phyloP scores from a whole-genome alignment of 805 yeast genomes.

The Pichia occidentalis region DNA sequence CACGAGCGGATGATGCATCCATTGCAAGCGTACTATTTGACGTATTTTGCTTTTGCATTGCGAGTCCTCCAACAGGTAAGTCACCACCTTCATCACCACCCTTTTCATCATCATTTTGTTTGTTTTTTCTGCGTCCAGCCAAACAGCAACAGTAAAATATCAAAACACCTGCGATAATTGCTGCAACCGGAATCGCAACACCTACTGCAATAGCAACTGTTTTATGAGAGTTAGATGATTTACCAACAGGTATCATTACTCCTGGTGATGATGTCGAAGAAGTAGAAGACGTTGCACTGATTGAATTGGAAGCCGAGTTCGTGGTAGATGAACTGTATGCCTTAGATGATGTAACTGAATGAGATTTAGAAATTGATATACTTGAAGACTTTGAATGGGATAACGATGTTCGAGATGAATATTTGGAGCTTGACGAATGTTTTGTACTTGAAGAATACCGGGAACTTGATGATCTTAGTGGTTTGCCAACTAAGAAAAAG shows the following conservation, averaged over 20 bases:
- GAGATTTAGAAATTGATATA: conserved; percentile 21
- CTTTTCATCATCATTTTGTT: conserved; percentile 27
- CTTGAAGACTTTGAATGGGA: conserved; percentile 26
- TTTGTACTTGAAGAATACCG: conserved; percentile 22
- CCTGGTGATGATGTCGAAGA: conserved; percentile 22
- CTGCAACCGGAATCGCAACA: conserved; percentile 67
- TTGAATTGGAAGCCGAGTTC: conserved; percentile 26
- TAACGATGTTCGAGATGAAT: conserved; percentile 16
- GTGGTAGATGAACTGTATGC: conserved; percentile 22
- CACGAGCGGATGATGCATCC: conserved; percentile 12
- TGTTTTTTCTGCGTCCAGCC: conserved; percentile 35
- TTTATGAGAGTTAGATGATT: conserved; percentile 17
- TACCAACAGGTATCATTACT: conserved; percentile 28
- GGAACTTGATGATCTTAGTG: conserved; percentile 21
- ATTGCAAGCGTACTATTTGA: conserved; percentile 12
- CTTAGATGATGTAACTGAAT: conserved; percentile 15
- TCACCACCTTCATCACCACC: conserved; percentile 13
- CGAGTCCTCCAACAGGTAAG: conserved; percentile 20
- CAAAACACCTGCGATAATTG: conserved; percentile 40
- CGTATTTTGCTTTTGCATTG: conserved; percentile 25
- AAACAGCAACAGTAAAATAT: conserved; percentile 52
- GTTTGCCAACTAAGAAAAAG: conserved; percentile 51
- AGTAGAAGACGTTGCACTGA: conserved; percentile 28
- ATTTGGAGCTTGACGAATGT: conserved; percentile 9
- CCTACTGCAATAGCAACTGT: conserved; percentile 86